Percentiles rank a stretch among this genome's conserved stretches.
Conservation (phyloP, 192 early-diverging fungal genomes). For the Chytriomyces confervae region DNA sequence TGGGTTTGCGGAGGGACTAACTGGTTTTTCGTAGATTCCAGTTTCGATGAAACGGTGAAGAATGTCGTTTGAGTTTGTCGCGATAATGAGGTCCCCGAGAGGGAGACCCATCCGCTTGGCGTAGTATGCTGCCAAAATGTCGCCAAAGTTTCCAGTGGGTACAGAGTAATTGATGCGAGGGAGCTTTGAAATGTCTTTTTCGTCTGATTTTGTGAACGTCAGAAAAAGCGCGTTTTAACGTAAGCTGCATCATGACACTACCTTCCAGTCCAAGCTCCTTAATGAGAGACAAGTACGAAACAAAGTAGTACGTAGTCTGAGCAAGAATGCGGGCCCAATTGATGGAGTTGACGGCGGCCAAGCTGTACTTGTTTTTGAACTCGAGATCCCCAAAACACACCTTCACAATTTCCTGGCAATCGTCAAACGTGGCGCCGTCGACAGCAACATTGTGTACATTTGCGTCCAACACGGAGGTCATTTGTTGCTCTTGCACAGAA, state of each 20-base stretch:
- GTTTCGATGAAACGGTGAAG: conserved; percentile 91
- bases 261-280: conserved; percentile 28
- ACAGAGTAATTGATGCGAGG: conserved; percentile 73
- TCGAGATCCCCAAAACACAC: conserved; percentile 77
- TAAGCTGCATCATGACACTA: conserved; percentile 61
- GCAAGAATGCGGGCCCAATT: conserved; percentile 98
- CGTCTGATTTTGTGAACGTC: conserved; percentile 43
- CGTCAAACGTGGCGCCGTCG: conserved; percentile 90
- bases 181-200: conserved; percentile 25
- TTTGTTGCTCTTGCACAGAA: conserved; percentile 96
- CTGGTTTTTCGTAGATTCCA: conserved; percentile 81
- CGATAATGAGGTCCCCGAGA: conserved; percentile 76
- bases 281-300: conserved; percentile 76
- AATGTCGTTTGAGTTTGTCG: conserved; percentile 98
- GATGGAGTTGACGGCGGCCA: conserved; percentile 98
- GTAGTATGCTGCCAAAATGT: conserved; percentile 88
- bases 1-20: conserved; percentile 18
- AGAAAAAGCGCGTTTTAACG: conserved; percentile 46
- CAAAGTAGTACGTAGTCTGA: conserved; percentile 96
- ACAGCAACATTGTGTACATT: conserved; percentile 94
- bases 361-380: conserved; percentile 76
- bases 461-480: conserved; percentile 91
- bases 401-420: conserved; percentile 96
- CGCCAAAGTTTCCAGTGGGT: conserved; percentile 98
- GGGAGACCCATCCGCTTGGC: conserved; percentile 92